Evolutionary conservation across 2,329 filamentous ascomycete species (phyloP).

Genomic region (Mycosphaerella sp.): DNA sequence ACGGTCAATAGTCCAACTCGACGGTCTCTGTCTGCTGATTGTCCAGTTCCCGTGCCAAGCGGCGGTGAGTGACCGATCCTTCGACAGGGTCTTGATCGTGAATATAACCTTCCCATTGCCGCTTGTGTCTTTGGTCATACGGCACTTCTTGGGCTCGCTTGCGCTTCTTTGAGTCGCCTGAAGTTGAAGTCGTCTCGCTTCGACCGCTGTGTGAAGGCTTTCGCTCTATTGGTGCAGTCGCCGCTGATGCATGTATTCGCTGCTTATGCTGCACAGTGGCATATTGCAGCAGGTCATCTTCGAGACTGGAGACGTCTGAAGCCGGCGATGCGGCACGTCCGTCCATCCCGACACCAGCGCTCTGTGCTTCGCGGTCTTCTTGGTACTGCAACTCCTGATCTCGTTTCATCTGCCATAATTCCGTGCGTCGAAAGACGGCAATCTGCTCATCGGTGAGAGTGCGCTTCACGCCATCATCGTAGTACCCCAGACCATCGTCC

Average conservation of each 20-base stretch:
- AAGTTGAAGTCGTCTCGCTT: constrained; percentile 19
- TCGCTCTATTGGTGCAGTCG: constrained; percentile 5
- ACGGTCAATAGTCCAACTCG: constrained; percentile 45
- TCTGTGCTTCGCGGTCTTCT: constrained; percentile 13
- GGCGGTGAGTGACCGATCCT: constrained; percentile 40
- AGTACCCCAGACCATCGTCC: constrained; percentile 69
- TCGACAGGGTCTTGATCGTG: constrained; percentile 35
- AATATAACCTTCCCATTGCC: constrained; percentile 34
- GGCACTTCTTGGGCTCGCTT: constrained; percentile 24
- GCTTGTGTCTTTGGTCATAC: constrained; percentile 32
- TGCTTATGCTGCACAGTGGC: constrained; percentile 10
- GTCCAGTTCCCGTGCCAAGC: constrained; percentile 42
- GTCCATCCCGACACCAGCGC: constrained; percentile 5
- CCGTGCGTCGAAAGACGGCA: constrained; percentile 81
- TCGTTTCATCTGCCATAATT: constrained; percentile 66
- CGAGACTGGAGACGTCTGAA: constrained; percentile 26
- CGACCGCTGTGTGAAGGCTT: constrained; percentile 19
- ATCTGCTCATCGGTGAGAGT: constrained; percentile 90
- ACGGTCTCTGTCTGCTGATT: constrained; percentile 35
- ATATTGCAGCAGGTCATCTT: constrained; percentile 22
- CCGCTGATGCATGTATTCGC: not conserved
- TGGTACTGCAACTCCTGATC: constrained; percentile 28
- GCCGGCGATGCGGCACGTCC: constrained; percentile 16
- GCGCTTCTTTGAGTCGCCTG: constrained; percentile 14
- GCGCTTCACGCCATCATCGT: constrained; percentile 77